These are phyloP conservation scores for Talaromyces nanjingensis DNA, from an alignment of 495 filamentous ascomycete genomes.

Conservation along the genomic window DNA sequence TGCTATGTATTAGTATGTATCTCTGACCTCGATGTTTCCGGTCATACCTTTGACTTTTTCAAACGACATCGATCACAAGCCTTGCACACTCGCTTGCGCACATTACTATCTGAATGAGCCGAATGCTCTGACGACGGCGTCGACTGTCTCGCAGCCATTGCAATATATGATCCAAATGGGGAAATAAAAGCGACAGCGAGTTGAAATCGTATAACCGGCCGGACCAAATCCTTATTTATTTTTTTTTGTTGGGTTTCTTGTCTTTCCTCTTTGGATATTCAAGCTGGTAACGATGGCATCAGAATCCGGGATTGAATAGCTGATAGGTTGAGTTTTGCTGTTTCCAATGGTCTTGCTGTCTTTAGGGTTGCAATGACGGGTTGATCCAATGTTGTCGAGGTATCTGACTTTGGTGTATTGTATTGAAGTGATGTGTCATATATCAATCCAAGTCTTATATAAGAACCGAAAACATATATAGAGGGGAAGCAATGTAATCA, in stretches of 20 bases:
- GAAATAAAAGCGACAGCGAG: background rate
- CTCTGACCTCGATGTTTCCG: background rate
- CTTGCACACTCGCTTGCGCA: slow-evolving; percentile 56
- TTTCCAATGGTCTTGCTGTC: background rate
- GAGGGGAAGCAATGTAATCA: background rate
- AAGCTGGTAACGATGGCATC: slow-evolving; percentile 11
- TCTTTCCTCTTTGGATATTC: background rate
- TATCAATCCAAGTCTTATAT: background rate
- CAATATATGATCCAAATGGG: slow-evolving; percentile 11
- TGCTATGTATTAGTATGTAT: background rate
- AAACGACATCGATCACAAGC: slow-evolving; percentile 58
- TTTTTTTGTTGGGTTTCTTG: background rate
- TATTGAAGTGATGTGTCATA: background rate
- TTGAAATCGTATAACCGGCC: background rate
- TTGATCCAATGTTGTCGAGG: background rate
- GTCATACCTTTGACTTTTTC: slow-evolving; percentile 58
- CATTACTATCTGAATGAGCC: slow-evolving; percentile 31
- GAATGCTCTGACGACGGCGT: slow-evolving; percentile 38
- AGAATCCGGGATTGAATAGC: slow-evolving; percentile 2
- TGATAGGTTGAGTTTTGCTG: background rate
- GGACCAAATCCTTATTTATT: background rate
- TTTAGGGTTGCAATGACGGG: background rate
- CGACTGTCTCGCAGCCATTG: slow-evolving; percentile 41
- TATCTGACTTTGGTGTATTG: background rate
- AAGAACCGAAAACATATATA: background rate